Conservation (phyloP, 352 stramenopile genomes). For the Poterioochromonas sp. region DNA sequence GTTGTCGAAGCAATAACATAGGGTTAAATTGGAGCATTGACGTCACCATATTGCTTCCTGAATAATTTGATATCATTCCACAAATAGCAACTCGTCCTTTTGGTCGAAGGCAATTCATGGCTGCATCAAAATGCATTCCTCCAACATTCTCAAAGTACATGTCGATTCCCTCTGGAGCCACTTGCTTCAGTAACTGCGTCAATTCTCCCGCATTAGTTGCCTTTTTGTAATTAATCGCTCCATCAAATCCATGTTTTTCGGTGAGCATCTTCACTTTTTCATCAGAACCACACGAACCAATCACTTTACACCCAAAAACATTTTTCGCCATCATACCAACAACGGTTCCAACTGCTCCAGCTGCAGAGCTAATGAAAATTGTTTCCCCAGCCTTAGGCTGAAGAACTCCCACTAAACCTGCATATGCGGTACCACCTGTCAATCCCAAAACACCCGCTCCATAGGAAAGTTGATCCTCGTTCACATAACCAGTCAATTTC, state of each 20-base stretch:
- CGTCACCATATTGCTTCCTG: conserved; percentile 38
- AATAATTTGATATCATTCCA: conserved; percentile 43
- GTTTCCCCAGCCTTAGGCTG: conserved; percentile 41
- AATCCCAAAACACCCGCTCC: conserved; percentile 38
- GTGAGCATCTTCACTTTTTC: conserved; percentile 35
- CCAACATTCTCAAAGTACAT: conserved; percentile 49
- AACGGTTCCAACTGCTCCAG: conserved; percentile 40
- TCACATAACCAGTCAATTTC: conserved; percentile 34
- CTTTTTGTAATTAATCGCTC: conserved; percentile 42
- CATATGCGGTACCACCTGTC: conserved; percentile 46
- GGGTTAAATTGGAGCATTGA: conserved; percentile 1
- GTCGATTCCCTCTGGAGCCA: conserved; percentile 38
- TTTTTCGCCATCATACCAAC: conserved; percentile 47
- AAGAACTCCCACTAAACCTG: conserved; percentile 45
- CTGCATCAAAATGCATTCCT: conserved; percentile 37
- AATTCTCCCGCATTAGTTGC: conserved; percentile 30
- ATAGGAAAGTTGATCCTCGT: conserved; percentile 31
- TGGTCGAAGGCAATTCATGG: conserved; percentile 36
- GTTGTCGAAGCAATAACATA: conserved; percentile 24
- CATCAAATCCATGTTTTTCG: conserved; percentile 35
- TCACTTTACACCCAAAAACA: conserved; percentile 44
- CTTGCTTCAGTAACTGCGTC: conserved; percentile 11
- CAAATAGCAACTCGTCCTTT: conserved; percentile 41
- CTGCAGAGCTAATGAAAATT: conserved; percentile 36
- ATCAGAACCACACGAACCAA: conserved; percentile 40